Base-by-base conservation (phyloP, 192 early-diverging fungal genomes). In the Diversispora epigaea region DNA sequence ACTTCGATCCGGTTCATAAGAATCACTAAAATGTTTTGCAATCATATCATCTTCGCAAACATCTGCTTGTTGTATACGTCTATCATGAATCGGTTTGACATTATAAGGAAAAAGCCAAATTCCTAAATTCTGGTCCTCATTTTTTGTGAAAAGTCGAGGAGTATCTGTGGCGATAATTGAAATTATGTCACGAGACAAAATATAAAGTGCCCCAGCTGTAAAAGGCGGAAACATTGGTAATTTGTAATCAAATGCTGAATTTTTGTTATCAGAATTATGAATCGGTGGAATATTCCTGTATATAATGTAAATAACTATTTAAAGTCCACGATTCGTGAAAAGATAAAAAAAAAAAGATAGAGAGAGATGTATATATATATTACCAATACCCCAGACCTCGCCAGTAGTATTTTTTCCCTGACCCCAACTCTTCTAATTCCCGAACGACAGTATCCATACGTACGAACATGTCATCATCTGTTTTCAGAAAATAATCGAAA, bases 31-130 rank as follows among this genome's bases (percentile, higher is more conserved):
- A 69, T 85, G 87, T 54, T 89, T 89, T 11, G 83, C 87, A 76
- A 89, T 85, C 87, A 89, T 85, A 58, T 89, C 87, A 55, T 89
- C 79, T 62, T 89, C 87, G 61, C 87, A 89, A 14, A 85, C 87
- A 72, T 89, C 84, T 76, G 82, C 82, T 43, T 89, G 85, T 58
- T 89, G 87, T 61, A 89, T 89, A 17, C 87, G 81, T 25, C 76
- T 79, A 61, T 89, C 87, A 62, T 86, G 85, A 55, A 87, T 87
- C 2, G 87, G 87, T 57, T 78, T 75, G 61, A 89, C 84, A 45
- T 89, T 89, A 61, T 83, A 86, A 8, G 87, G 77, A 65, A 86
- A 85, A 11, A 89, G 80, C 87, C 87, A 89, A 15, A 89, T 86
- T 14, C 87, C 87, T 4, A 89, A 71, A 74, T 85, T 86, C 63